Base-by-base conservation (phyloP, 108 stramenopile species). In the Stephanodiscus minutulus region DNA sequence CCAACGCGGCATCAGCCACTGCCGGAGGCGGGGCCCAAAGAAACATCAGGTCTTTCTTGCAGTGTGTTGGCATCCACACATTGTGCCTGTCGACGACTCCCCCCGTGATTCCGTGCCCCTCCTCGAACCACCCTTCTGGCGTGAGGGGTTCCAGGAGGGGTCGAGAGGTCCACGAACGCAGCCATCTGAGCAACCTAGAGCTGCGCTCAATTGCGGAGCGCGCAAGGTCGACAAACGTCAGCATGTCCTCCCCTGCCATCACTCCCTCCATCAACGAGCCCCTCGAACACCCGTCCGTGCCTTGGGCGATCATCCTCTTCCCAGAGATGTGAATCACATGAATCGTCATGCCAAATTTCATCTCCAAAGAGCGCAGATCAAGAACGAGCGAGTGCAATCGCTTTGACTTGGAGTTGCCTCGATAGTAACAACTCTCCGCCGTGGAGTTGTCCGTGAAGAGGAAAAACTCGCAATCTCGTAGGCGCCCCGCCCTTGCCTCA, bases 1-100 rank as follows among this genome's bases (percentile, higher is more conserved):
- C 77, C 36, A 79, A 15, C 12, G 73, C 73, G 3, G 39, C 68
- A 33, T 76, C 62, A 0, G 77, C 82, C 7, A 54, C 67, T 10
- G 53, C 61, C 0, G 82, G 82, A 7, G 82, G 73, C 3, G 74
- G 74, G 9, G 57, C 15, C 41, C 31, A 83, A 7, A 79, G n/a
- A 43, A 61, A 66, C 0, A 46, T 20, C 0, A 44, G 11, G 7
- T 50, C 50, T 0, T 0, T 13, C 31, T 39, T 25, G 24, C 49
- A 46, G 35, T 73, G 72, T 0, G 1, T 5, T 2, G 70, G 69
- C 0, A 74, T 81, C 79, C 73, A 74, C 0, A 81, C 37, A 24
- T 65, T 65, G 54, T 74, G 18, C 5, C 35, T 12, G 12, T 81
- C 68, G 2, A 21, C 10, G 13, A 11, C 20, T 12, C 70, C 76